These are phyloP conservation scores for Eucalyptus albens DNA, from an alignment of 345 rosid genomes.

Conservation along the genomic window DNA sequence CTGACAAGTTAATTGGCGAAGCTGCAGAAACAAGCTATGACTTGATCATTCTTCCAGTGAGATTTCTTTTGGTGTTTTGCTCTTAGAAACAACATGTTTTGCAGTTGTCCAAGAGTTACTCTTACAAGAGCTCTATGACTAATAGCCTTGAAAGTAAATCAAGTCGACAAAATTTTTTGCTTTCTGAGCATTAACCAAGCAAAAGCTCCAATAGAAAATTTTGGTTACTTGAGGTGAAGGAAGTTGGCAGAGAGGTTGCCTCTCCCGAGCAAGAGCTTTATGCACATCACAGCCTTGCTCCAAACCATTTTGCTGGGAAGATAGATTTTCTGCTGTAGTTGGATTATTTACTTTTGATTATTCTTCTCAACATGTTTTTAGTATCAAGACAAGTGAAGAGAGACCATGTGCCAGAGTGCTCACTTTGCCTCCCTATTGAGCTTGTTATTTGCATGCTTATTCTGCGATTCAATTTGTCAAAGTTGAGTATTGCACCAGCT, in stretches of 20 bases:
- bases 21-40: constrained; percentile 51
- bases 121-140: not conserved
- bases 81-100: not conserved
- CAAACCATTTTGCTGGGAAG: not conserved
- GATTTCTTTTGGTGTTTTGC: not conserved
- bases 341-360: not conserved
- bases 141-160: not conserved
- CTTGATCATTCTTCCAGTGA: constrained; percentile 78
- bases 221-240: not conserved
- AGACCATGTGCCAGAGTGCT: not conserved
- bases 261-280: not conserved
- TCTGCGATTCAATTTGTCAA: not conserved
- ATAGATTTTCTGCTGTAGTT: not conserved
- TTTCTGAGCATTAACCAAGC: not conserved
- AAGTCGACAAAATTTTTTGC: not conserved
- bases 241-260: not conserved
- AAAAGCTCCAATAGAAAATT: not conserved
- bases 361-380: not conserved
- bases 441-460: not conserved
- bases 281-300: not conserved
- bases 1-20: constrained; percentile 60
- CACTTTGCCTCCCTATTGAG: not conserved
- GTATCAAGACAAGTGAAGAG: not conserved
- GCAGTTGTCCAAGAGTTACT: not conserved
- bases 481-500: not conserved